These are phyloP conservation scores for Eimeria acervulina DNA, from an alignment of 169 alveolate genomes.

Conservation along the genomic window DNA sequence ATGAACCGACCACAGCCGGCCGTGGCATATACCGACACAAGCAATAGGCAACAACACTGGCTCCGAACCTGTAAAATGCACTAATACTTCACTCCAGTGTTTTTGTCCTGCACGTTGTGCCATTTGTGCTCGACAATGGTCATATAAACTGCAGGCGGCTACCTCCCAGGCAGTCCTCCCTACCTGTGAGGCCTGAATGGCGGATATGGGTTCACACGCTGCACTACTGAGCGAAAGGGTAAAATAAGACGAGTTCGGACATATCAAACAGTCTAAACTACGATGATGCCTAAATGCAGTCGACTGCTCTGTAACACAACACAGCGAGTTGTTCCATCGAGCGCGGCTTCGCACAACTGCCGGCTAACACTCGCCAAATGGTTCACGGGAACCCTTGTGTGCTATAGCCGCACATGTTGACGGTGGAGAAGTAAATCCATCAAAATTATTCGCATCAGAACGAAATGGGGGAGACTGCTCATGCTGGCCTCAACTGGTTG, in stretches of 20 bases:
- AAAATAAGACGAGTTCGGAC: neutral
- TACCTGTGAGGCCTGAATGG: too few species aligned
- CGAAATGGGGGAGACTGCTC: neutral
- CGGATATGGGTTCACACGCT: too few species aligned
- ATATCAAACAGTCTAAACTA: neutral
- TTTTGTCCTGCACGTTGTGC: neutral
- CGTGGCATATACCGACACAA: too few species aligned
- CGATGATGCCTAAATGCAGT: neutral
- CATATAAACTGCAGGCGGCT: too few species aligned
- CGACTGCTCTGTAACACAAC: neutral
- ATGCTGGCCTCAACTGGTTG: slow-evolving; percentile 14
- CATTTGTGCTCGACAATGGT: neutral
- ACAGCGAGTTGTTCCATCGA: neutral
- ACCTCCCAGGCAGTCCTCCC: too few species aligned
- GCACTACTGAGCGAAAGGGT: neutral
- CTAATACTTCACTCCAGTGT: neutral
- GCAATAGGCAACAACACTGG: neutral
- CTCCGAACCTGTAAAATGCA: neutral
- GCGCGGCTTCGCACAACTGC: neutral
- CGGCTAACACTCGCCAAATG: neutral
- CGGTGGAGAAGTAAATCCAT: neutral
- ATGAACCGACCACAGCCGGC: too few species aligned
- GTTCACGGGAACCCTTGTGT: neutral
- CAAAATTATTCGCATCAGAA: neutral
- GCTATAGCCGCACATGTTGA: neutral